A percentile compares a stretch with the other conserved stretches of the same genome.
phyloP scores from a whole-genome alignment of 495 filamentous ascomycete species.

The Hamigera avellanea region DNA sequence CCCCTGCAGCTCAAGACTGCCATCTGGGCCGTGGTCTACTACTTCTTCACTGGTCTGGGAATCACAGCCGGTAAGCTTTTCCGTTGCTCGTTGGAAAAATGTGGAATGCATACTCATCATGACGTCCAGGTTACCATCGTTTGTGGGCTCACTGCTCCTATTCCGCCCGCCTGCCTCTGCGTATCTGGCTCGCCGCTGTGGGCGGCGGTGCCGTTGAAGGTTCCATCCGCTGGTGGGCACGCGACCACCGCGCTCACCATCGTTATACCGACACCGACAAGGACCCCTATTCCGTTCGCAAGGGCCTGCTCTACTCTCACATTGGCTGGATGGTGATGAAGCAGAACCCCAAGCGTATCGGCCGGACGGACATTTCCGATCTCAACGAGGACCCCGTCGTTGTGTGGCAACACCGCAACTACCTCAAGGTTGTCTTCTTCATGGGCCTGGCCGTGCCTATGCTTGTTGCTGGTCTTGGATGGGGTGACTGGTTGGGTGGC shows the following conservation, averaged over 20 bases:
- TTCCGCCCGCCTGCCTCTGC: slow-evolving; percentile 76
- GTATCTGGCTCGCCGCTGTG: slow-evolving; percentile 83
- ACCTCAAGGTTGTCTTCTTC: slow-evolving; percentile 74
- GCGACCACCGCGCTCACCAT: slow-evolving; percentile 94
- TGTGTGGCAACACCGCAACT: slow-evolving; percentile 89
- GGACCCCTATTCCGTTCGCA: slow-evolving; percentile 97
- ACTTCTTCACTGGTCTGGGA: slow-evolving; percentile 82
- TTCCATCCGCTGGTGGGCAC: slow-evolving; percentile 94
- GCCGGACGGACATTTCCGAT: slow-evolving; percentile 93
- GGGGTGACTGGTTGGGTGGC: slow-evolving; percentile 84
- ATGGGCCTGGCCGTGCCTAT: slow-evolving; percentile 84
- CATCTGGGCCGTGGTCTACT: slow-evolving; percentile 74
- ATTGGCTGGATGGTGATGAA: slow-evolving; percentile 91
- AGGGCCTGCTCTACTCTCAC: slow-evolving; percentile 94
- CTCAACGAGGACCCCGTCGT: slow-evolving; percentile 93
- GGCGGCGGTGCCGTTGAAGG: slow-evolving; percentile 95
- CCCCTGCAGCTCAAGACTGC: slow-evolving; percentile 66
- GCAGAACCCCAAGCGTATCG: slow-evolving; percentile 86
- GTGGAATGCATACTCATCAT: slow-evolving; percentile 14
- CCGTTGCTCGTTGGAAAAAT: slow-evolving; percentile 7
- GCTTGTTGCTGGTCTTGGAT: slow-evolving; percentile 72
- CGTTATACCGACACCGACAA: slow-evolving; percentile 98
- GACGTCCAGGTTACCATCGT: slow-evolving; percentile 60
- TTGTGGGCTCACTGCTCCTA: slow-evolving; percentile 95
- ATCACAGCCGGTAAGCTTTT: slow-evolving; percentile 64